Evolutionary conservation across 441 rosid genomes (phyloP).

Genomic region (Mallotus japonicus): DNA sequence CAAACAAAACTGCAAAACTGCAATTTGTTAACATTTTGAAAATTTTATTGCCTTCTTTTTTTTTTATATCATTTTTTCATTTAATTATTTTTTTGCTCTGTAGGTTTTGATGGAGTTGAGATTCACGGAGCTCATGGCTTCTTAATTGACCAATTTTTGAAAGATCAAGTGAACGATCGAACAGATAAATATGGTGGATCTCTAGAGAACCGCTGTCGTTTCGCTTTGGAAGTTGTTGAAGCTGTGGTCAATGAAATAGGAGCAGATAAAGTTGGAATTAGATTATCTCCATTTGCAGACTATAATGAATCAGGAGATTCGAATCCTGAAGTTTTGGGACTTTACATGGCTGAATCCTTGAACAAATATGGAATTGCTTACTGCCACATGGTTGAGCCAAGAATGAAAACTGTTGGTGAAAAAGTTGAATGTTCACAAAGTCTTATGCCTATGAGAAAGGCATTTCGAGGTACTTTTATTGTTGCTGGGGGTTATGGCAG

Average conservation of each 20-base stretch:
- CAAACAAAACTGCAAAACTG: too few species aligned
- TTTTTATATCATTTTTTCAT: neutral
- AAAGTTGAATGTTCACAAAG: constrained; percentile 17
- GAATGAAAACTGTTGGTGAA: constrained; percentile 27
- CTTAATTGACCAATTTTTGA: constrained; percentile 76
- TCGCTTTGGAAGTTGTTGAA: constrained; percentile 47
- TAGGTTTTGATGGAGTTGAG: constrained; percentile 85
- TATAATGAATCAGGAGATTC: constrained; percentile 68
- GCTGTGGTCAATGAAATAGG: constrained; percentile 58
- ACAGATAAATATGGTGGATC: constrained; percentile 74
- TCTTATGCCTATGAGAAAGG: constrained; percentile 38
- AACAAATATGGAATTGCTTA: constrained; percentile 38
- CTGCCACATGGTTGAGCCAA: constrained; percentile 47
- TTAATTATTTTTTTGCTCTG: neutral
- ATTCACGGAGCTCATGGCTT: constrained; percentile 81
- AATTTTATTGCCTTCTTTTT: too few species aligned
- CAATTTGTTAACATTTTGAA: too few species aligned
- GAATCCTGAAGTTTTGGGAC: constrained; percentile 54
- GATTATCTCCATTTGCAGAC: constrained; percentile 68
- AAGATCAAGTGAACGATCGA: constrained; percentile 65
- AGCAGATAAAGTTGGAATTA: constrained; percentile 52
- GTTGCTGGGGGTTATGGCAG: constrained; percentile 35
- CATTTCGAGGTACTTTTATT: constrained; percentile 36
- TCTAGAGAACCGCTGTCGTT: constrained; percentile 58
- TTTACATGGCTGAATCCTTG: constrained; percentile 49